phyloP scores from a whole-genome alignment of 345 rosid species.

The Gossypium turneri region DNA sequence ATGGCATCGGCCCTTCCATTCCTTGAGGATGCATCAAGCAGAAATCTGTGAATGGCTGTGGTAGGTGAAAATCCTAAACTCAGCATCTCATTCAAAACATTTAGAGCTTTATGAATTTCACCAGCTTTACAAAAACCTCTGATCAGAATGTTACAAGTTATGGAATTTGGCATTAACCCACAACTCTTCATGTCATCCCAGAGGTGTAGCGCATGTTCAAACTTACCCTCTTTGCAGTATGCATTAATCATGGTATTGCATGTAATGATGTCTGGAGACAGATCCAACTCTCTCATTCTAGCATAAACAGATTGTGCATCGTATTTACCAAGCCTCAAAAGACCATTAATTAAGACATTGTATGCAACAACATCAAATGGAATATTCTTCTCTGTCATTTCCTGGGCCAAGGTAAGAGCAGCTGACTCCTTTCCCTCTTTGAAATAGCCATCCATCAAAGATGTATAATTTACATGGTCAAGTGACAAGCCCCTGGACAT shows the following conservation, averaged over 20 bases:
- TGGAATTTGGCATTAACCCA: conserved; percentile 51
- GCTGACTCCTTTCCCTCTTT: conserved; percentile 63
- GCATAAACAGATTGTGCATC: conserved; percentile 48
- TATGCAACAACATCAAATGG: conserved; percentile 71
- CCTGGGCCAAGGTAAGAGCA: conserved; percentile 65
- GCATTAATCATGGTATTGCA: conserved; percentile 74
- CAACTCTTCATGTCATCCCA: conserved; percentile 66
- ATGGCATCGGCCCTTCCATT: conserved; percentile 48
- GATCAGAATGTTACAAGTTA: conserved; percentile 60
- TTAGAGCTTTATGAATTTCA: conserved; percentile 46
- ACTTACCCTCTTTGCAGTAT: conserved; percentile 49
- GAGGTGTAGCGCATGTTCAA: conserved; percentile 47
- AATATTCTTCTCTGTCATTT: conserved; percentile 58
- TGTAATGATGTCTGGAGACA: conserved; percentile 62
- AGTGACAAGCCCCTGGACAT: conserved; percentile 51
- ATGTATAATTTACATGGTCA: conserved; percentile 78
- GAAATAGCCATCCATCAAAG: conserved; percentile 83
- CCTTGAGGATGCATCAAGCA: conserved; percentile 56
- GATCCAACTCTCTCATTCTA: conserved; percentile 62
- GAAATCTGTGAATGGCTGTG: conserved; percentile 39
- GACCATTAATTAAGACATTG: conserved; percentile 75
- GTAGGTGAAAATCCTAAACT: conserved; percentile 48
- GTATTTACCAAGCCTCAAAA: conserved; percentile 51
- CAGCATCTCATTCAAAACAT: conserved; percentile 52
- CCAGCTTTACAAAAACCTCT: conserved; percentile 50